Base-by-base conservation (phyloP, 768 basidiomycete species). In the Tulasnella sp. region DNA sequence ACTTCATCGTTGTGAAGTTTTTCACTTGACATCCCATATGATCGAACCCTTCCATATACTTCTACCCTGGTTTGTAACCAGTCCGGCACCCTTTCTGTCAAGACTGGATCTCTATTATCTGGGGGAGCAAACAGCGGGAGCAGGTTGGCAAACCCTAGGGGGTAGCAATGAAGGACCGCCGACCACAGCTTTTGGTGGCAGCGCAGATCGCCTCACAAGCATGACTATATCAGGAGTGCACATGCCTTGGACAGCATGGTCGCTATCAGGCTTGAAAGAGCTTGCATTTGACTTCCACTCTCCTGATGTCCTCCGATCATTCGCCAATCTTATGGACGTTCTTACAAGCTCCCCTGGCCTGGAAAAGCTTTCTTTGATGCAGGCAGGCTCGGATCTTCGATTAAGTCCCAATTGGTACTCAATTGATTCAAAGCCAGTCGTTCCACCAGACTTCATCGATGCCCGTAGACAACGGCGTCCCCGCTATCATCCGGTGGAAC, bases 251-350 rank as follows among this genome's bases (percentile, higher is more conserved):
- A 10, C 28, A n/a, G 20, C 37, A 9, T 51, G 41, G 40, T 22
- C 25, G 13, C 20, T 41, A 3, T 27, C 16, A 25, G 39, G 39
- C 29, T 42, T 51, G n/a, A 42, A 27, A 13, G 31, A 25, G 4
- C 25, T 51, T 19, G 49, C 19, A 10, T 51, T 51, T 31, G 49
- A 51, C 40, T 51, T 51, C 39, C 49, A 51, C 39, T 51, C 49
- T 31, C 27, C 40, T 3, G 49, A 43, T 31, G 49, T 51, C 24
- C 15, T 31, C 5, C 49, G 49, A 2, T 51, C 49, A 16, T 34
- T 42, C 39, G 27, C 28, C 20, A 41, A 39, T 34, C 44, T 51
- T 29, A 13, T 27, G 19, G 39, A 40, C n/a, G 34, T 51, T 8
- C 39, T 51, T 1, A 27, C 25, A 20, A 15, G 37, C 5, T 39